These are phyloP conservation scores for Tetradesmus obliquus DNA, from an alignment of 139 green algal genomes.

Conservation along the genomic window DNA sequence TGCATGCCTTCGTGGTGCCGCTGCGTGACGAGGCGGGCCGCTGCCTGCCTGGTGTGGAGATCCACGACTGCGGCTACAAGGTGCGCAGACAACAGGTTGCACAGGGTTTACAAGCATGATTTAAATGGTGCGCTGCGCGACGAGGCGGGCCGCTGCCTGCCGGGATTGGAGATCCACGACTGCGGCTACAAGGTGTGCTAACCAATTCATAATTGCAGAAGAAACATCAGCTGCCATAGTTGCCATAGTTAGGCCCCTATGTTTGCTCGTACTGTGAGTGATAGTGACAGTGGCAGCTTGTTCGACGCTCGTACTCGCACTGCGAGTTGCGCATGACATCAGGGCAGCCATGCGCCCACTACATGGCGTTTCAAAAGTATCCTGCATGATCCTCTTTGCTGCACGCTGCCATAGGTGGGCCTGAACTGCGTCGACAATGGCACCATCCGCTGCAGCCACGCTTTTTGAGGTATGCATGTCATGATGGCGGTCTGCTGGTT, in stretches of 20 bases:
- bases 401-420: conserved; percentile 66
- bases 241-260: too few relatives aligned
- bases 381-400: too few relatives aligned
- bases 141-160: conserved; percentile 54
- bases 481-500: neutral
- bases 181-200: conserved; percentile 91
- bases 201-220: too few relatives aligned
- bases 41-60: conserved; percentile 86
- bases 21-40: conserved; percentile 64
- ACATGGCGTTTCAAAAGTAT: too few relatives aligned
- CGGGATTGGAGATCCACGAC: conserved; percentile 92
- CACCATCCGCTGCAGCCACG: neutral
- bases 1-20: conserved; percentile 87
- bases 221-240: too few relatives aligned
- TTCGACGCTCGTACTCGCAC: too few relatives aligned
- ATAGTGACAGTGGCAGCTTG: too few relatives aligned
- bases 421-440: conserved; percentile 92
- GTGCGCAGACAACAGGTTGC: conserved; percentile 47
- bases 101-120: neutral
- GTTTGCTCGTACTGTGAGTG: neutral
- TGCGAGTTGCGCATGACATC: too few relatives aligned
- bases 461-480: neutral
- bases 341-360: too few relatives aligned
- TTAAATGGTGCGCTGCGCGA: conserved; percentile 61
- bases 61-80: conserved; percentile 95